Conservation (phyloP, 2,329 filamentous ascomycete genomes). For the Ceratocystis smalleyi region DNA sequence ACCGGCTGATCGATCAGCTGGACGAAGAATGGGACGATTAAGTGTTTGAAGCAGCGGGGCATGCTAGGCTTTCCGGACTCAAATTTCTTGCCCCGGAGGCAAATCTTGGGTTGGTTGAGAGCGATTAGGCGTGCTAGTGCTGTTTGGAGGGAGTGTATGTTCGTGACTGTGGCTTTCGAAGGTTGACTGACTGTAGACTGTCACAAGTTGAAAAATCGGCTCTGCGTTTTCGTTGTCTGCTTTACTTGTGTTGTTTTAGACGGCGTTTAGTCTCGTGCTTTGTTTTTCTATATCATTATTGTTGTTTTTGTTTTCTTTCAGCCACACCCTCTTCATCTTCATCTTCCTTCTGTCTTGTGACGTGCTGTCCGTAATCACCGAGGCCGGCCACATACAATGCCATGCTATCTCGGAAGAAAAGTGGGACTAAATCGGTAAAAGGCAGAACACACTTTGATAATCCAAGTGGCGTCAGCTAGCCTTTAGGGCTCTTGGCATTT, state of each 20-base stretch:
- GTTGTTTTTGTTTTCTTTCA: not conserved
- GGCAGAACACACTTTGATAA: not conserved
- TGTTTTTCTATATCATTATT: not conserved
- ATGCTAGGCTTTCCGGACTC: too few species aligned
- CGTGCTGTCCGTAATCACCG: not conserved
- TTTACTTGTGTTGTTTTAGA: not conserved
- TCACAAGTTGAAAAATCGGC: not conserved
- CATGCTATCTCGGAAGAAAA: not conserved
- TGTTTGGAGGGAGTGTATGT: not conserved
- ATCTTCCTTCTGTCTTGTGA: not conserved
- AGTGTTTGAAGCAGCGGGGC: not conserved
- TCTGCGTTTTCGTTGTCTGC: not conserved
- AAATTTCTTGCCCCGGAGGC: not conserved
- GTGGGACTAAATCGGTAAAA: not conserved
- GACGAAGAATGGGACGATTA: constrained; percentile 94
- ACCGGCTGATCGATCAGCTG: constrained; percentile 83
- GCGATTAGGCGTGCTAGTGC: not conserved
- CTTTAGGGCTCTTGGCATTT: not conserved
- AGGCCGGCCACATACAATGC: not conserved
- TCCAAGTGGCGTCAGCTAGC: not conserved
- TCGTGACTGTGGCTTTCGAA: not conserved
- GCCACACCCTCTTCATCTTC: not conserved
- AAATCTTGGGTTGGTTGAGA: not conserved
- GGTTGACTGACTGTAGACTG: not conserved
- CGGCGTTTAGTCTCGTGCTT: not conserved